These are phyloP conservation scores for Moesziomyces sp. DNA, from an alignment of 1,284 basidiomycete species.

Conservation along the genomic window DNA sequence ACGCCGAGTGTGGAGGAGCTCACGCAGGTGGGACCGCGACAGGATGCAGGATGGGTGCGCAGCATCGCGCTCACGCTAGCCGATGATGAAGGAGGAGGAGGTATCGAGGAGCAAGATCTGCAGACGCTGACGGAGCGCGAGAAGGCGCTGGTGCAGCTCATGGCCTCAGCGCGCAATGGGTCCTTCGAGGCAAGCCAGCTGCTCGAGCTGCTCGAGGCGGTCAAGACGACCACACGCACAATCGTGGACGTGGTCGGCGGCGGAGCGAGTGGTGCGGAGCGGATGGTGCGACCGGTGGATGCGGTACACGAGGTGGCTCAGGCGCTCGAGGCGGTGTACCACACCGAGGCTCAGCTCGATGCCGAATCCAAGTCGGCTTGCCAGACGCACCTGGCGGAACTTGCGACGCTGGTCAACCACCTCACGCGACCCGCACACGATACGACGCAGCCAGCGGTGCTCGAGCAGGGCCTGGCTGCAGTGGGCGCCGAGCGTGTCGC, in stretches of 20 bases:
- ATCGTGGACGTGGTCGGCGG: constrained; percentile 1
- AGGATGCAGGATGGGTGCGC: constrained; percentile 23
- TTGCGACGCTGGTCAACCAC: constrained; percentile 35
- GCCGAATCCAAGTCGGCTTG: constrained; percentile 7
- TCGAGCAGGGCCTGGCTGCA: constrained; percentile 14
- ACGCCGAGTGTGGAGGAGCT: constrained; percentile 25
- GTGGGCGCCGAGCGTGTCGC: constrained; percentile 25
- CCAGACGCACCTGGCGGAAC: constrained; percentile 35
- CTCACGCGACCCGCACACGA: constrained; percentile 7
- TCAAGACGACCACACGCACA: constrained; percentile 13
- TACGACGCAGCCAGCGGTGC: not conserved
- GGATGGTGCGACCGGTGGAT: constrained; percentile 23
- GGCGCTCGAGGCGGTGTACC: constrained; percentile 28
- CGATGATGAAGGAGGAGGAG: not conserved
- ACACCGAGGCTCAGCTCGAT: not conserved
- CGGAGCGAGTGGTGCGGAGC: not conserved
- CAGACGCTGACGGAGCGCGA: constrained; percentile 15
- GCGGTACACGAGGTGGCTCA: constrained; percentile 17
- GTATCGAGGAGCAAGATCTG: constrained; percentile 4
- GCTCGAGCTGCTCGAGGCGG: constrained; percentile 12
- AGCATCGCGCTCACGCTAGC: constrained; percentile 17
- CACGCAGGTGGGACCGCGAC: constrained; percentile 24
- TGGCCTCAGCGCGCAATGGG: not conserved
- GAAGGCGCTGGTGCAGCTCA: constrained; percentile 9
- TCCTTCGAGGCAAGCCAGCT: not conserved